Percentiles rank a stretch among this genome's conserved stretches.
Evolutionary conservation across 495 filamentous ascomycete genomes (phyloP).

Genomic region (Aspergillus conjunctus): DNA sequence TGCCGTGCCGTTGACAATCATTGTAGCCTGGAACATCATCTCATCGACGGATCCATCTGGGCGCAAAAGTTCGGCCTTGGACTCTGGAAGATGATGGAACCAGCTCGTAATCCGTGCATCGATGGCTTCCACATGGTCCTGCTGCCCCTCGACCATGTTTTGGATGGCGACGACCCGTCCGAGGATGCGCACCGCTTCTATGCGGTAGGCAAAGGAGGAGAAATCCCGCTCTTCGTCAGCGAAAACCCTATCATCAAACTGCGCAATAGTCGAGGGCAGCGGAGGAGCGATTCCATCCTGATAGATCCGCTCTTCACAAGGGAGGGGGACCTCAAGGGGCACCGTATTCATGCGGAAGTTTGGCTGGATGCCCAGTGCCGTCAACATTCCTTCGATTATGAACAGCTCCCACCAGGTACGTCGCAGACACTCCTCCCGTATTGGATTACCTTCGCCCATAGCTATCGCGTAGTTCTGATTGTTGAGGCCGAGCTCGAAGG

Average conservation of each 20-base stretch:
- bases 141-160: slow-evolving; percentile 42
- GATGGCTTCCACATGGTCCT: slow-evolving; percentile 55
- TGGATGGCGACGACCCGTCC: slow-evolving; percentile 65
- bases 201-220: slow-evolving; percentile 50
- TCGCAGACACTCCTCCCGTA: slow-evolving; percentile 75
- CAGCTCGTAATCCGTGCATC: slow-evolving; percentile 81
- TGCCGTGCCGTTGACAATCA: slow-evolving; percentile 67
- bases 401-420: slow-evolving; percentile 94
- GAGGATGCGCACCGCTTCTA: slow-evolving; percentile 70
- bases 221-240: slow-evolving; percentile 50
- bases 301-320: slow-evolving; percentile 52
- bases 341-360: slow-evolving; percentile 40
- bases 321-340: slow-evolving; percentile 42
- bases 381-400: slow-evolving; percentile 66
- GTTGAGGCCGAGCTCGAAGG: slow-evolving; percentile 76
- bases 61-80: slow-evolving; percentile 71
- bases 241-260: slow-evolving; percentile 50
- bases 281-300: slow-evolving; percentile 45
- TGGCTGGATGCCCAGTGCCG: slow-evolving; percentile 46
- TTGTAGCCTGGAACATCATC: slow-evolving; percentile 89
- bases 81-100: slow-evolving; percentile 74
- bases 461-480: slow-evolving; percentile 51
- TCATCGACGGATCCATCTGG: slow-evolving; percentile 73
- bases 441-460: slow-evolving; percentile 50
- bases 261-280: slow-evolving; percentile 40